Base-by-base conservation (phyloP, 2,329 filamentous ascomycete species). In the Penicillium sp. region DNA sequence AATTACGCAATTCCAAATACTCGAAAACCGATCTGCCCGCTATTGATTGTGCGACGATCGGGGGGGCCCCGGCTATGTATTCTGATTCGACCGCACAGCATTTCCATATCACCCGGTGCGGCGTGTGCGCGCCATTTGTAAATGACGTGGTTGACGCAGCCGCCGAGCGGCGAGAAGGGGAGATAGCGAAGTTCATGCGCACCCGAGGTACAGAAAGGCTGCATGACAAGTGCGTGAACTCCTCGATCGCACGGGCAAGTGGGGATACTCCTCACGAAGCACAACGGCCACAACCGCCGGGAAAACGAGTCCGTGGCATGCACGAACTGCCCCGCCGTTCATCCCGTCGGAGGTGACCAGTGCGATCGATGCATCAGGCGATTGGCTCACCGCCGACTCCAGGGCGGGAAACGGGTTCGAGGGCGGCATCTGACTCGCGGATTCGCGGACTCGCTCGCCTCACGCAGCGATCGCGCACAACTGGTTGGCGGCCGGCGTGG, bases 331-430 rank as follows among this genome's bases (percentile, higher is more conserved):
- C 44, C 44, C 44, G 44, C 44, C 44, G 44, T 46, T 62, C 60
- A 59, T 61, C 50, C 57, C 54, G 52, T 56, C 57, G 51, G 49
- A 54, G 45, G 46, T 61, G 54, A 60, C 55, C 55, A 54, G 54
- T 60, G 51, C 41, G 44, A 53, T 53, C 40, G 46, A 39, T 31
- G 36, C 47, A 54, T 38, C 27, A 6, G 8, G 16, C 48, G 25
- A 58, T 60, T 60, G 57, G 59, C 20, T 22, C 18, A 11, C 11
- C 1, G n/a, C 3, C 8, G 14, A 5, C 11, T 20, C 9, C 18
- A 20, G n/a, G 33, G 16, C 33, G 5, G 8, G 7, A 20, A 18
- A 20, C 18, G 35, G 35, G 35, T 4, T 20, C 9, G 8, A 20
- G n/a, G 16, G 4, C 18, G 3, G 4, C 9, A 4, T 20, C 16